Base-by-base conservation (phyloP, 495 filamentous ascomycete species). In the Tuber magnatum region DNA sequence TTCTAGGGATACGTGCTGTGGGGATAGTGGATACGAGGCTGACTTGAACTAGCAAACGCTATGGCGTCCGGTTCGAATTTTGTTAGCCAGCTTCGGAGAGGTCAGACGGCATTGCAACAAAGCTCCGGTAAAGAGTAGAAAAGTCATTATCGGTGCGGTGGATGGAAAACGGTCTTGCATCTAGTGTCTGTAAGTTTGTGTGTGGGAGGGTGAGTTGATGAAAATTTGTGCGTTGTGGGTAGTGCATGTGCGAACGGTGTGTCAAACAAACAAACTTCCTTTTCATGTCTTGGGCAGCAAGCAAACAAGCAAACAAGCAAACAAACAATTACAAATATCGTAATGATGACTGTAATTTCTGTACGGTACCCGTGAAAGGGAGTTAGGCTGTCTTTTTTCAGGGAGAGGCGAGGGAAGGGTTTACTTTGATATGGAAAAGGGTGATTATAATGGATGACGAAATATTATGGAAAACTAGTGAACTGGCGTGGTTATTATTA, bases 11-110 rank as follows among this genome's bases (percentile, higher is more conserved):
- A 61, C 4, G 6, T 61, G 1, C 51, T 9, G 2, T 35, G 14
- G 56, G 56, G 28, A 28, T 35, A 35, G 56, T 35, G 56, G 56
- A 14, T 14, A 65, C 56, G 56, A 32, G 56, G 56, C 56, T 65
- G 56, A 65, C 56, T 32, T 65, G 56, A 18, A 79, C 71, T 75
- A 81, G 80, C 76, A 75, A 81, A 81, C 74, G 71, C 77, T 14
- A 82, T 82, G 80, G 80, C 80, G 39, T 74, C 74, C n/a, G 80
- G 80, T 22, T 48, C 38, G 48, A 75, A 77, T 71, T 82, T 82
- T 75, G 72, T 82, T 65, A 77, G 48, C 38, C 77, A 81, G 42
- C 80, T 82, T 40, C 74, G 73, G 48, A 81, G 75, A 51, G 77
- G 80, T 32, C 80, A 81, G 51, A 69, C 46, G 48, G 80, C 76